A percentile compares a stretch with the other conserved stretches of the same genome.
Conservation (phyloP, 106 monocot species). For the Triglochin maritima region DNA sequence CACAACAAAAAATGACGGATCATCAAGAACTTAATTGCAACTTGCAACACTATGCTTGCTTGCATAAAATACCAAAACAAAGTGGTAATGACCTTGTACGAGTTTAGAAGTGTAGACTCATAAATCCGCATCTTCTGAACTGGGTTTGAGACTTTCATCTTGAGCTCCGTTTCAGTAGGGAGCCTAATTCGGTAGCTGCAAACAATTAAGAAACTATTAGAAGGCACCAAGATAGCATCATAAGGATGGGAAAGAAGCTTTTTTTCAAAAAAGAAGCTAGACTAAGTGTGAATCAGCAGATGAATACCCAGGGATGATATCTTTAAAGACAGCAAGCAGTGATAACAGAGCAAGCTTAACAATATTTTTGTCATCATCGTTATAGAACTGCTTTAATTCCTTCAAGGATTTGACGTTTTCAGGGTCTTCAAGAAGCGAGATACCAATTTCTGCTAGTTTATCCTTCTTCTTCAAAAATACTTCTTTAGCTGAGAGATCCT, state of each 20-base stretch:
- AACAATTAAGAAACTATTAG: not conserved
- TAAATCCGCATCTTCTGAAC: slow-evolving; percentile 59
- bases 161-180: slow-evolving; percentile 78
- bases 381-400: slow-evolving; percentile 62
- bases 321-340: slow-evolving; percentile 83
- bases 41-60: too few relatives aligned
- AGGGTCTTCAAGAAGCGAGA: slow-evolving; percentile 66
- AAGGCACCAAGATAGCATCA: too few relatives aligned
- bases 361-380: slow-evolving; percentile 58
- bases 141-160: slow-evolving; percentile 81
- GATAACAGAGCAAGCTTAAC: slow-evolving; percentile 73
- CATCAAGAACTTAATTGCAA: too few relatives aligned
- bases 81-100: slow-evolving; percentile 52
- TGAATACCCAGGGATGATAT: slow-evolving; percentile 88
- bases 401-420: slow-evolving; percentile 75
- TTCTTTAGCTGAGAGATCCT: slow-evolving; percentile 84
- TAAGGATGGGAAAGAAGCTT: not conserved
- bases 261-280: not conserved
- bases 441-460: slow-evolving; percentile 76
- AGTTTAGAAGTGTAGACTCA: slow-evolving; percentile 72
- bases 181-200: slow-evolving; percentile 84
- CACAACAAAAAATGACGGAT: too few relatives aligned
- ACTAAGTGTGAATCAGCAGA: not conserved
- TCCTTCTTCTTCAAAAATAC: slow-evolving; percentile 64
- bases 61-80: not conserved